Base-by-base conservation (phyloP, 1,284 basidiomycete species). In the Moesziomyces antarcticus region DNA sequence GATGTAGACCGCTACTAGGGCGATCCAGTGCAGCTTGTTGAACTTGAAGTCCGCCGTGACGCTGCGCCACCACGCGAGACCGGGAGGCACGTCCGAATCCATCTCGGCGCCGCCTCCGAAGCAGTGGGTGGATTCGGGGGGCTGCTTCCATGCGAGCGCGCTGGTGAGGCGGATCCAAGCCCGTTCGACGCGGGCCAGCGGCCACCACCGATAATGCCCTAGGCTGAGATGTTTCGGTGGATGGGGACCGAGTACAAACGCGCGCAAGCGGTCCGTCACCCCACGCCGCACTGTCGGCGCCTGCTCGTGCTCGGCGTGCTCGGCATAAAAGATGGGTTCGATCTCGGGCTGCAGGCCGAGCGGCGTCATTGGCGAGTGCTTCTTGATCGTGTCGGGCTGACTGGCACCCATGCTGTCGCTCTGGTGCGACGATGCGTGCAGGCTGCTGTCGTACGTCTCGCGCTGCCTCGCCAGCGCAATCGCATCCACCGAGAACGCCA, bases 201-300 rank as follows among this genome's bases (percentile, higher is more conserved):
- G 80, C 81, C 80, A 83, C 81, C 81, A 83, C 0, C 56, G 60
- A 37, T 74, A 80, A 25, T 81, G 80, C n/a, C 64, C 56, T 13
- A 82, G 69, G 37, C 37, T 50, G 30, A 74, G 55, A 16, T 44
- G 47, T 2, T 53, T 51, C 1, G 74, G 51, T 3, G 60, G 58
- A 10, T 47, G 46, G 0, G 81, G 81, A 21, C 81, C 78, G 1
- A 51, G 21, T 5, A 73, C 13, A 7, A 33, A 33, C 30, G 30
- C 10, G 9, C 13, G 30, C 30, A 33, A 33, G 30, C 30, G 30
- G 25, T 27, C 25, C 6, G 25, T 1, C 25, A 27, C 25, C 25
- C 68, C 70, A 78, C 3, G n/a, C 21, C 40, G 50, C 16, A 18
- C 2, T 42, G 22, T 11, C 21, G 37, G 37, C 24, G 53, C 33